A percentile compares a stretch with the other conserved stretches of the same genome.
These are phyloP conservation scores for Herpetospermum pedunculosum DNA, from an alignment of 306 rosid species.

Conservation along the genomic window DNA sequence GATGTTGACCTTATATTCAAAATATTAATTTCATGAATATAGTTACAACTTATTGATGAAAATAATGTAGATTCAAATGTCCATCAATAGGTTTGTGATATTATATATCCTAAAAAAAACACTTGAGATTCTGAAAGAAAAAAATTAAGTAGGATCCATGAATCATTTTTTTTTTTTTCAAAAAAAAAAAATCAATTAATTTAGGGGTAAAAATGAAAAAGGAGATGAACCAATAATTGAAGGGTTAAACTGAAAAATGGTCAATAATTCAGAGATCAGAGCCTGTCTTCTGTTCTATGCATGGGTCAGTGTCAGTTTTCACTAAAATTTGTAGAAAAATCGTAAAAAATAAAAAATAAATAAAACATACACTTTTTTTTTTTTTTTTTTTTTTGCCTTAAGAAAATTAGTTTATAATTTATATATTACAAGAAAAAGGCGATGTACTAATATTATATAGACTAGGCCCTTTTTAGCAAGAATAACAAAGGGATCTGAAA, in stretches of 20 bases:
- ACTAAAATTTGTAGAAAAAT: not conserved
- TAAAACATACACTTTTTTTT: not conserved
- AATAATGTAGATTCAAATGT: too few species aligned
- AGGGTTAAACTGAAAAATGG: not conserved
- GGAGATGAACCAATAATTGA: not conserved
- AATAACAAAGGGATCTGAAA: not conserved
- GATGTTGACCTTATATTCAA: too few species aligned
- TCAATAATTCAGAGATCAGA: not conserved
- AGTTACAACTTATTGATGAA: too few species aligned
- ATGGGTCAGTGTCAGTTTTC: constrained; percentile 5
- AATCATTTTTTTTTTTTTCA: too few species aligned
- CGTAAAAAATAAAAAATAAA: not conserved
- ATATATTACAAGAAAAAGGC: not conserved
- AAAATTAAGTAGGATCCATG: too few species aligned
- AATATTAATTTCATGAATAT: too few species aligned
- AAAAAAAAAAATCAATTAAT: not conserved
- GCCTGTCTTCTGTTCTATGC: not conserved
- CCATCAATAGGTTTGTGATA: too few species aligned
- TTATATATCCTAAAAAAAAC: too few species aligned
- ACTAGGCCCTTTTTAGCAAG: not conserved
- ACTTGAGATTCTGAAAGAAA: too few species aligned
- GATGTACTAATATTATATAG: not conserved
- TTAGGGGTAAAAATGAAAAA: not conserved
- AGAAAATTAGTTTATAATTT: not conserved
- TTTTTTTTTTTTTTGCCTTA: not conserved